Evolutionary conservation across 1,284 basidiomycete genomes (phyloP).

Genomic region (Stygiomarasmius scandens): DNA sequence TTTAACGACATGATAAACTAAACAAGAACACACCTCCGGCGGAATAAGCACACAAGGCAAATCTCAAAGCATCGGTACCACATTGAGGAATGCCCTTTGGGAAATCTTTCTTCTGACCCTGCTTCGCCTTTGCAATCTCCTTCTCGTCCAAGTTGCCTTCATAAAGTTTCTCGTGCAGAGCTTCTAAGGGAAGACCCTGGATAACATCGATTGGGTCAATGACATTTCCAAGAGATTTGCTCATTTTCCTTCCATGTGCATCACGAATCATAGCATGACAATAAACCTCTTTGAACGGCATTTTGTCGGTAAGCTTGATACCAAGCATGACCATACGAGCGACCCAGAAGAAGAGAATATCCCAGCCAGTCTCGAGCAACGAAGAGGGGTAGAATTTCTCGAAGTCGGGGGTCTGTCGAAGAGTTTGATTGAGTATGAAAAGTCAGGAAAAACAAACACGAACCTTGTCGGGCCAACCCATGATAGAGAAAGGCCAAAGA

Average conservation of each 20-base stretch:
- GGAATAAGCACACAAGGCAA: slow-evolving; percentile 95
- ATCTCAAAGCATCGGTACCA: slow-evolving; percentile 94
- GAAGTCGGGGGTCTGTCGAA: slow-evolving; percentile 75
- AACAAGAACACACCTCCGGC: slow-evolving; percentile 64
- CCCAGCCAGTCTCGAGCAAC: slow-evolving; percentile 97
- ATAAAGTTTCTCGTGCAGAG: slow-evolving; percentile 85
- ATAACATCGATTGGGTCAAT: slow-evolving; percentile 98
- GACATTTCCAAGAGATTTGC: slow-evolving; percentile 97
- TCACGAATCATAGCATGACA: slow-evolving; percentile 99
- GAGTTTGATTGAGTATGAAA: slow-evolving; percentile 3
- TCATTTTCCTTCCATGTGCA: slow-evolving; percentile 99
- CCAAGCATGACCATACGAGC: slow-evolving; percentile 98
- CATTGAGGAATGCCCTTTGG: slow-evolving; percentile 99
- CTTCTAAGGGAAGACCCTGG: slow-evolving; percentile 81
- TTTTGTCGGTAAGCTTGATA: slow-evolving; percentile 83
- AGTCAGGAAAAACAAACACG: slow-evolving; percentile 18
- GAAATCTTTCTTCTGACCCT: slow-evolving; percentile 99
- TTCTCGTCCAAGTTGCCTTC: slow-evolving; percentile 95
- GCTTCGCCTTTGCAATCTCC: slow-evolving; percentile 90
- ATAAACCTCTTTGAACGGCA: slow-evolving; percentile 98
- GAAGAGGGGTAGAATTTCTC: slow-evolving; percentile 87
- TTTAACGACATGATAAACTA: background rate
- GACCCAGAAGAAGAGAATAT: slow-evolving; percentile 99
- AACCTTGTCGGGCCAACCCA: slow-evolving; percentile 95
- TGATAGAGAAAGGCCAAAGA: slow-evolving; percentile 97